Evolutionary conservation across 2,329 filamentous ascomycete genomes (phyloP).

Genomic region (Grosmannia serpens): DNA sequence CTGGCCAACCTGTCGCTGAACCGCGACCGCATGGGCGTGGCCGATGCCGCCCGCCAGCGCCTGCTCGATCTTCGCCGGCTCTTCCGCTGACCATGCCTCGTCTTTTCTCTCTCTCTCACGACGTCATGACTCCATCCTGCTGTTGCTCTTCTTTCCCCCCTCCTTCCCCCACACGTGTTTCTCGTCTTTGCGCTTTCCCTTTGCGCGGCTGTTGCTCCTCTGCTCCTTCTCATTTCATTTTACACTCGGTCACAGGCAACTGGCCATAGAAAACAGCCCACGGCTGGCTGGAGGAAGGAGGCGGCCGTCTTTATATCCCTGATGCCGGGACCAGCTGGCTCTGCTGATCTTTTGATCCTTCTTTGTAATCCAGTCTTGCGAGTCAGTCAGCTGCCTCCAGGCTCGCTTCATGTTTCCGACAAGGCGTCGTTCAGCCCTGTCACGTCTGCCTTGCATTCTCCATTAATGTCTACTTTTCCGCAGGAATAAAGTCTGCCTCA

Average conservation of each 20-base stretch:
- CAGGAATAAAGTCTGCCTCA: too few relatives aligned
- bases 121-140: background rate
- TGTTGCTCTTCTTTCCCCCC: background rate
- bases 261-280: background rate
- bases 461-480: too few relatives aligned
- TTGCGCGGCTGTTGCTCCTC: background rate
- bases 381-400: too few relatives aligned
- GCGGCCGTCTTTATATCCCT: background rate
- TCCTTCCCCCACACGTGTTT: background rate
- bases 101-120: background rate
- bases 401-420: too few relatives aligned
- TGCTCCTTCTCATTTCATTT: background rate
- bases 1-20: slow-evolving; percentile 57
- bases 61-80: slow-evolving; percentile 44
- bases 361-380: background rate
- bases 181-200: background rate
- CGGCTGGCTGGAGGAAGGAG: background rate
- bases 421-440: background rate
- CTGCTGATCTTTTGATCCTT: background rate
- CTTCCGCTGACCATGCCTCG: slow-evolving; percentile 23
- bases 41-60: slow-evolving; percentile 33
- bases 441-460: too few relatives aligned
- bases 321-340: background rate
- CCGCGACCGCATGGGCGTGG: slow-evolving; percentile 16
- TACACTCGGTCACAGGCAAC: background rate